Base-by-base conservation (phyloP, 75 land plant genomes). In the Azolla pinnata region DNA sequence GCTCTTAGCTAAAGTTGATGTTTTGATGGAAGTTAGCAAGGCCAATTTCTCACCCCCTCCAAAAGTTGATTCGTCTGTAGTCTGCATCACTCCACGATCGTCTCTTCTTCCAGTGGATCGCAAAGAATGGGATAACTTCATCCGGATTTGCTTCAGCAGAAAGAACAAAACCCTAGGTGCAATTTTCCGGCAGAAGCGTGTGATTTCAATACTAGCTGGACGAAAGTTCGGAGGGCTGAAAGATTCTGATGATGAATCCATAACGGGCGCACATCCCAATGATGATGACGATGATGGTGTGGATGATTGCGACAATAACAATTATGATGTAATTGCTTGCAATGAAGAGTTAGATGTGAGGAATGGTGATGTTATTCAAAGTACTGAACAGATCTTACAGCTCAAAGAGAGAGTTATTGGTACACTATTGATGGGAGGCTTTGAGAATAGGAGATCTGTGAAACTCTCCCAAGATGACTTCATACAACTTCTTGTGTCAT, bases 111-210 rank as follows among this genome's bases (percentile, higher is more conserved):
- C 60, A 29, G 81, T 86, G 24, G 73, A 86, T 59, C 31, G 83
- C 44, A 54, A 55, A 17, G 90, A 86, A 31, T 86, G 90, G 90
- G 44, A 68, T 65, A 77, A 74, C 17, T 83, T 86, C 52, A 80
- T 78, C 0, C 60, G 83, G 45, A 67, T 80, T 9, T 86, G 87
- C 28, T 86, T 86, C 42, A 33, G 68, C 29, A 80, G 67, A 62
- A 86, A 86, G 64, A 86, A 86, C 57, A 86, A 86, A 67, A 86
- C 90, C 1, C 33, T 86, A 1, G 90, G 90, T 16, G 86, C 90
- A 19, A 86, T 79, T 1, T 83, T 86, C 44, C 84, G 67, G 74
- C 81, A 80, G 57, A 86, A 86, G 62, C 69, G 33, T 69, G 82
- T 69, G 60, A 45, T 77, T 33, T 29, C 59, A 14, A 76, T 75